phyloP scores from a whole-genome alignment of 2,329 filamentous ascomycete genomes.

The Cladobotryum protrusum region DNA sequence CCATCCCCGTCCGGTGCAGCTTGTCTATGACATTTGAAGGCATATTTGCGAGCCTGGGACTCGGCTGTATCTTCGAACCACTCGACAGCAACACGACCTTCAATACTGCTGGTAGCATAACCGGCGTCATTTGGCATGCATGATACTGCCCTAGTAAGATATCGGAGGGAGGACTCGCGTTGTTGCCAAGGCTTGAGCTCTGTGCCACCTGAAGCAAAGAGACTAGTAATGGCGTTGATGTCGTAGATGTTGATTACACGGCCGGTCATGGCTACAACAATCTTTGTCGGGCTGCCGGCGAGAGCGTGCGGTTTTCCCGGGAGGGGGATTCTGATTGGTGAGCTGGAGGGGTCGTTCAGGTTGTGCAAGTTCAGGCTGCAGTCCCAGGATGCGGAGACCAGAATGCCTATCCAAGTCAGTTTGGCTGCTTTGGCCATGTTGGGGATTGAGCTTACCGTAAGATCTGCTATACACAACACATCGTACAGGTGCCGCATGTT shows the following conservation, averaged over 20 bases:
- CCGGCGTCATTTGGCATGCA: slow-evolving; percentile 97
- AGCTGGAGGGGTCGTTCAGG: slow-evolving; percentile 43
- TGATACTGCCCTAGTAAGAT: slow-evolving; percentile 85
- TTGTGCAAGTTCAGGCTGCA: slow-evolving; percentile 81
- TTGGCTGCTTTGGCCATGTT: slow-evolving; percentile 10
- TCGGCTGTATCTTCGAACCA: slow-evolving; percentile 91
- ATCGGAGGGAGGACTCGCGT: slow-evolving; percentile 89
- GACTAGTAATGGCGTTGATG: slow-evolving; percentile 57
- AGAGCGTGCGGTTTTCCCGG: slow-evolving; percentile 87
- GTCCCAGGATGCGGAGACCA: slow-evolving; percentile 93
- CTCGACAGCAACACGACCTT: slow-evolving; percentile 92
- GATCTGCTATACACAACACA: slow-evolving; percentile 74
- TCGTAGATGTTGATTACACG: slow-evolving; percentile 95
- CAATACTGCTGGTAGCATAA: slow-evolving; percentile 87
- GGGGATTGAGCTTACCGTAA: slow-evolving; percentile 47
- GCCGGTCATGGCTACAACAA: slow-evolving; percentile 93
- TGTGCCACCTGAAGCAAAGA: slow-evolving; percentile 40
- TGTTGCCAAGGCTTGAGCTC: slow-evolving; percentile 79
- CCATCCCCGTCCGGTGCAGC: slow-evolving; percentile 54
- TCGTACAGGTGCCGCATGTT: slow-evolving; percentile 73
- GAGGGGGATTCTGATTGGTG: slow-evolving; percentile 61
- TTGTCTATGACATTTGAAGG: slow-evolving; percentile 96
- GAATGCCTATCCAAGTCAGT: slow-evolving; percentile 45
- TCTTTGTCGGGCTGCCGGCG: slow-evolving; percentile 67
- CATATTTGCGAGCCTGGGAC: slow-evolving; percentile 89